Evolutionary conservation across 768 basidiomycete genomes (phyloP).

Genomic region (Podaxis mareebaensis): DNA sequence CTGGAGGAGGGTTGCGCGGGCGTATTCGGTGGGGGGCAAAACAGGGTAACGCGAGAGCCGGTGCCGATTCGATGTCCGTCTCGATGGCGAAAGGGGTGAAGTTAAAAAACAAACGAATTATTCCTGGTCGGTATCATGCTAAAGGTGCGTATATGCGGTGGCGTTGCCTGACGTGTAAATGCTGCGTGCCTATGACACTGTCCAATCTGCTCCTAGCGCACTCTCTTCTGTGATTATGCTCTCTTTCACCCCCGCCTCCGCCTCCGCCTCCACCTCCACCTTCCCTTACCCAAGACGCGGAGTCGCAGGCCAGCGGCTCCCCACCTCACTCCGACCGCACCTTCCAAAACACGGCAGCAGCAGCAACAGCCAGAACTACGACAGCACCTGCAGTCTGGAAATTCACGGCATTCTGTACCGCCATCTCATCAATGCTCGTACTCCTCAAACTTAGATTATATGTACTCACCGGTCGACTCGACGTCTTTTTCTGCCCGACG

Average conservation of each 20-base stretch:
- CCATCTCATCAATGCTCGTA: background rate
- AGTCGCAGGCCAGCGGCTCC: background rate
- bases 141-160: background rate
- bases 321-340: conserved; percentile 45
- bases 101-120: background rate
- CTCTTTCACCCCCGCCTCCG: background rate
- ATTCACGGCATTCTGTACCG: conserved; percentile 32
- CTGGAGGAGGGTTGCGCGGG: background rate
- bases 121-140: background rate
- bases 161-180: background rate
- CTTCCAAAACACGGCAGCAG: conserved; percentile 74
- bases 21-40: too few relatives aligned
- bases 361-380: conserved; percentile 64
- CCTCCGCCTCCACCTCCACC: background rate
- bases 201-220: too few relatives aligned
- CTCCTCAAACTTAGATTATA: conserved; percentile 12
- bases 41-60: background rate
- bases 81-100: background rate
- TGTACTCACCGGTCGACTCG: conserved; percentile 18
- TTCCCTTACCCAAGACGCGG: background rate
- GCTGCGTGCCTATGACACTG: background rate
- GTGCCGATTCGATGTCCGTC: background rate
- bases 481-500: background rate
- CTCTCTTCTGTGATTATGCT: background rate
- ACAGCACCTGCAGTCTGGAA: conserved; percentile 64